Conservation (phyloP, 352 stramenopile species). For the Globisporangium emineosum region DNA sequence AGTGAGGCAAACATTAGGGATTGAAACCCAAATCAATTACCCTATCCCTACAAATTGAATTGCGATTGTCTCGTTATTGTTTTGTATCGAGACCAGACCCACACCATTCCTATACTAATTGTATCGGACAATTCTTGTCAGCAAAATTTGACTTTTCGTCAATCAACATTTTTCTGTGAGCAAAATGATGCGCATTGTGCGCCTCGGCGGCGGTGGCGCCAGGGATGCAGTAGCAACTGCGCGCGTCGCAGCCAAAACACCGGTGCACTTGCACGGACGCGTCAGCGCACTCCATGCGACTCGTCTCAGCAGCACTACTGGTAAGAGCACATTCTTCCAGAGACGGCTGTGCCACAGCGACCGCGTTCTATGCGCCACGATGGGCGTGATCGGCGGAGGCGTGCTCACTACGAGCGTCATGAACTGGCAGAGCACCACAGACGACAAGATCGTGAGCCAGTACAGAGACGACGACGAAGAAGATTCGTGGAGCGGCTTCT, state of each 20-base stretch:
- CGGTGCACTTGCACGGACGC: not conserved
- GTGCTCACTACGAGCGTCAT: constrained; percentile 34
- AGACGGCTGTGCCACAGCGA: constrained; percentile 25
- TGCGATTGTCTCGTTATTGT: no score
- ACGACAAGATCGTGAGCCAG: not conserved
- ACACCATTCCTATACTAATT: no score
- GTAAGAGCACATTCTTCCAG: not conserved
- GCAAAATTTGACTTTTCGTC: not conserved
- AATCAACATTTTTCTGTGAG: not conserved
- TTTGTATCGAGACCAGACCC: no score
- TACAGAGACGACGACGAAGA: constrained; percentile 18
- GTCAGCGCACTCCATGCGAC: not conserved
- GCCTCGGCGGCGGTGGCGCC: not conserved
- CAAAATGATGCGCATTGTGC: constrained; percentile 12
- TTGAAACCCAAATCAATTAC: no score
- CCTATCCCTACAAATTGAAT: no score
- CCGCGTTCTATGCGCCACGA: constrained; percentile 41
- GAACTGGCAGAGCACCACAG: not conserved
- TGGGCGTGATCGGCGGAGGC: constrained; percentile 48
- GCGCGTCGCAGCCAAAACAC: not conserved
- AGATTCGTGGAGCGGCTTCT: constrained; percentile 20
- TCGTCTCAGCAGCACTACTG: not conserved
- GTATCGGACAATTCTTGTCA: no score
- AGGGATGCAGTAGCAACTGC: not conserved
- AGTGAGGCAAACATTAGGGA: no score